Evolutionary conservation across 2,329 filamentous ascomycete species (phyloP).

Genomic region (Xylariaceae sp.): DNA sequence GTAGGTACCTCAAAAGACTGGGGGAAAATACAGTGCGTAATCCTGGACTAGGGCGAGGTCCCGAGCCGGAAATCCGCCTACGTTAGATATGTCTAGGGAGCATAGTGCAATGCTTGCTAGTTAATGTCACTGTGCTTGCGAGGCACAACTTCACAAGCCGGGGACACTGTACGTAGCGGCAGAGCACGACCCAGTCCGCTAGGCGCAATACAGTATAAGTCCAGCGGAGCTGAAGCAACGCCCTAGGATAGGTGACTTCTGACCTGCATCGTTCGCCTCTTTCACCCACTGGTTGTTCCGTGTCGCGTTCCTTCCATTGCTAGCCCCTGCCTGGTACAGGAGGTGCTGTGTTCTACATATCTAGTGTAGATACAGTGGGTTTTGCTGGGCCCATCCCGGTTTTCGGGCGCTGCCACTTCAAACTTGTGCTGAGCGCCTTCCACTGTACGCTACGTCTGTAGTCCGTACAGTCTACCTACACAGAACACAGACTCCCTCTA

Average conservation of each 20-base stretch:
- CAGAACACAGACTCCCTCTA: too few species aligned
- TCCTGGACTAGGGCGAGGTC: not conserved
- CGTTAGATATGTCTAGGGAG: not conserved
- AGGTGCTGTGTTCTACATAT: not conserved
- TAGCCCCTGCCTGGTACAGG: conserved; percentile 13
- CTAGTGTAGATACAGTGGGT: not conserved
- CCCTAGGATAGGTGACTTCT: conserved; percentile 12
- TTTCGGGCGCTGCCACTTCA: not conserved
- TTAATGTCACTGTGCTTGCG: conserved; percentile 10
- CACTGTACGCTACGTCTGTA: not conserved
- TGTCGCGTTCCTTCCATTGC: conserved; percentile 17
- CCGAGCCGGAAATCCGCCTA: not conserved
- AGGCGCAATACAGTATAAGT: not conserved
- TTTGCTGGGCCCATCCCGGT: conserved; percentile 20
- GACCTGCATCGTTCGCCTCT: conserved; percentile 21
- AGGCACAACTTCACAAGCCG: not conserved
- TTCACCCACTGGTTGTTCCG: conserved; percentile 17
- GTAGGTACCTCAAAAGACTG: not conserved
- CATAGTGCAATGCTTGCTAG: not conserved
- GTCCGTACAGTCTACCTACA: too few species aligned
- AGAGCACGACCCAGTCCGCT: not conserved
- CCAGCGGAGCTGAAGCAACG: not conserved
- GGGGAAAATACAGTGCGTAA: conserved; percentile 13
- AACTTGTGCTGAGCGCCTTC: not conserved
- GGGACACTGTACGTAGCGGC: conserved; percentile 12